Evolutionary conservation across 805 yeast species (phyloP), one percentile per base, ranked within the genome.

Genomic region (Cyberlindnera xylosilytica): DNA sequence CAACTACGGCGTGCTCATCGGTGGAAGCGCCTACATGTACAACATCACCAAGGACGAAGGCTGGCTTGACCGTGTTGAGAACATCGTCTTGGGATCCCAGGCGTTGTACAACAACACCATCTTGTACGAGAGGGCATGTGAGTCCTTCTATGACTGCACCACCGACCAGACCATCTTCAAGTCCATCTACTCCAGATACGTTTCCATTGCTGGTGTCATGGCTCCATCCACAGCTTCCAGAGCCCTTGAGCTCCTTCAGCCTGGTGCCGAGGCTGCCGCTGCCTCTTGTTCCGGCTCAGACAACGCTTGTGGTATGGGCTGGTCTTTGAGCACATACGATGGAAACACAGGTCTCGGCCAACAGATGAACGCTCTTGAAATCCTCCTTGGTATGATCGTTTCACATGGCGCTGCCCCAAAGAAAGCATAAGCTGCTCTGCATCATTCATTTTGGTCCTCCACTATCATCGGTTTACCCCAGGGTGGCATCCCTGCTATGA

Each of bases 111-210:
- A 74, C 34, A 52, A 67, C 38, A 64, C 69, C 20, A 69, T 87
- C 40, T 70, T 87, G 74, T 86, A 76, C 56, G 98, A 91, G 63
- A 82, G 87, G 15, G 91, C 96, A 1, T 91, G 98, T 66, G 95
- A 86, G 69, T 70, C 72, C 11, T 58, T 60, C 12, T 60, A 66
- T 33, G 58, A 56, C 10, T 91, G 98, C 70, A 76, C 86, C 62
- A 80, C 77, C 38, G 97, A 91, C 69, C 96, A 90, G 71, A 74
- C 93, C 44, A 78, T 93, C 29, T 91, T 91, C 73, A 87, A 86
- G 69, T 95, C 95, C 3, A 83, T 85, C 54, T 77, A 87, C 56
- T 59, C 88, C 4, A 72, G 96, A 47, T 82, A 81, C 58, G 61
- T 90, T 59, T 93, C 89, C 2, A 64, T 75, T 41, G 80, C 96